Percentiles rank a stretch among this genome's conserved stretches.
These are phyloP conservation scores for Penicillium goetzii DNA, from an alignment of 495 filamentous ascomycete species.

Conservation along the genomic window DNA sequence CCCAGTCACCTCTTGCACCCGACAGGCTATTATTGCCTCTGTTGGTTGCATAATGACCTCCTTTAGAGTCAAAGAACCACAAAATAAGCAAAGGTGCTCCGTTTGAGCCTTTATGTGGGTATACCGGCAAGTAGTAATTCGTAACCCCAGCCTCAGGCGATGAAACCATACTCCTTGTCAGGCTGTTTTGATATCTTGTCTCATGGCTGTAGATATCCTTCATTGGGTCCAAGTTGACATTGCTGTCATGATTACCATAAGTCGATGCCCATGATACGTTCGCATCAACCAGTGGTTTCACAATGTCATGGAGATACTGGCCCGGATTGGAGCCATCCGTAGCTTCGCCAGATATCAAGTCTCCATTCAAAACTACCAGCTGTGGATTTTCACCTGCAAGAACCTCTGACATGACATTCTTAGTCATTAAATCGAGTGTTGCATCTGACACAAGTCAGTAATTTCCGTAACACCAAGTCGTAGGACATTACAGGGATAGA, in stretches of 20 bases:
- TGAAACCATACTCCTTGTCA: constrained; percentile 56
- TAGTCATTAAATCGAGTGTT: constrained; percentile 56
- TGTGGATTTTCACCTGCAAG: constrained; percentile 59
- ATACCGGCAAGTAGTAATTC: constrained; percentile 69
- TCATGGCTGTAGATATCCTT: constrained; percentile 59
- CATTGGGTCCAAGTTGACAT: constrained; percentile 59
- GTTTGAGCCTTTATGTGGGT: constrained; percentile 24
- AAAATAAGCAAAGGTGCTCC: constrained; percentile 56
- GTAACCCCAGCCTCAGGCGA: constrained; percentile 57
- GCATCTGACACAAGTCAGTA: constrained; percentile 11
- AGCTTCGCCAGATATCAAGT: constrained; percentile 73
- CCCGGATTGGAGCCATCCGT: constrained; percentile 60
- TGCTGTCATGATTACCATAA: constrained; percentile 76
- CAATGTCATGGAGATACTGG: constrained; percentile 63
- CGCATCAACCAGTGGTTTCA: constrained; percentile 57
- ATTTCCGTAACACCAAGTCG: background rate
- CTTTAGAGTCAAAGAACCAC: constrained; percentile 78
- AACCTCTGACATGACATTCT: constrained; percentile 61
- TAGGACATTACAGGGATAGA: background rate
- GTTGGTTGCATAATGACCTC: constrained; percentile 59
- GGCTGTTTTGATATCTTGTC: constrained; percentile 52
- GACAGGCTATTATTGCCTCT: constrained; percentile 35
- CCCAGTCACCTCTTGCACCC: constrained; percentile 41
- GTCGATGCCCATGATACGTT: constrained; percentile 66
- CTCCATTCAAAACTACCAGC: constrained; percentile 74